Conservation (phyloP, 192 early-diverging fungal species). For the Mortierella hygrophila region DNA sequence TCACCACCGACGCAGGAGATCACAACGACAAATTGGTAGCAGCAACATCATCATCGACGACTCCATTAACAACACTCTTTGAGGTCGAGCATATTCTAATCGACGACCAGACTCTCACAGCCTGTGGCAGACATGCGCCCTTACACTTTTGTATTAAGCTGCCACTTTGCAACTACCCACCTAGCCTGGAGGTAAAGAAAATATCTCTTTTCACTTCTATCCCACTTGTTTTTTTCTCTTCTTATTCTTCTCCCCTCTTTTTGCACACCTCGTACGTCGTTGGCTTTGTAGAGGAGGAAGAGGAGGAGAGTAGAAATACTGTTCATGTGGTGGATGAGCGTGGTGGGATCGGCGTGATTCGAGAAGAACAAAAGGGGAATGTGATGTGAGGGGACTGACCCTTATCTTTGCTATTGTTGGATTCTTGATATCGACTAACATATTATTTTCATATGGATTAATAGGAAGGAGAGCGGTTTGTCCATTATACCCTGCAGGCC, state of each 20-base stretch:
- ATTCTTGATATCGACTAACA: conserved; percentile 1
- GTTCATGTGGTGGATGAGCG: not conserved
- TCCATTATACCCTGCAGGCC: conserved; percentile 26
- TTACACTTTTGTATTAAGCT: conserved; percentile 40
- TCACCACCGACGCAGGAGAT: not conserved
- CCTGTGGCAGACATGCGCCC: conserved; percentile 16
- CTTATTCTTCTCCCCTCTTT: not conserved
- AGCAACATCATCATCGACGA: not conserved
- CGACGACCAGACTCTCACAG: conserved; percentile 13
- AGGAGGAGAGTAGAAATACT: not conserved
- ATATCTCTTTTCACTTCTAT: not conserved
- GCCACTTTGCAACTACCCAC: conserved; percentile 40
- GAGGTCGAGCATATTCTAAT: conserved; percentile 40
- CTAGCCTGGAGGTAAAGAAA: conserved; percentile 41
- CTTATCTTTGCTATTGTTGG: not conserved
- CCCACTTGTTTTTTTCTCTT: no score
- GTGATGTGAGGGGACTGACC: not conserved
- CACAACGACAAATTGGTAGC: not conserved
- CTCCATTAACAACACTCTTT: conserved; percentile 1
- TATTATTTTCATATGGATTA: not conserved
- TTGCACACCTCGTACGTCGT: not conserved
- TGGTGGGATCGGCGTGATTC: not conserved
- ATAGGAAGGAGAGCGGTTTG: conserved; percentile 21
- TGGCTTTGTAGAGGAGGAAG: not conserved
- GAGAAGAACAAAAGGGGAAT: not conserved